phyloP scores from a whole-genome alignment of 148 eudicot genomes.

The Diospyros kaki region DNA sequence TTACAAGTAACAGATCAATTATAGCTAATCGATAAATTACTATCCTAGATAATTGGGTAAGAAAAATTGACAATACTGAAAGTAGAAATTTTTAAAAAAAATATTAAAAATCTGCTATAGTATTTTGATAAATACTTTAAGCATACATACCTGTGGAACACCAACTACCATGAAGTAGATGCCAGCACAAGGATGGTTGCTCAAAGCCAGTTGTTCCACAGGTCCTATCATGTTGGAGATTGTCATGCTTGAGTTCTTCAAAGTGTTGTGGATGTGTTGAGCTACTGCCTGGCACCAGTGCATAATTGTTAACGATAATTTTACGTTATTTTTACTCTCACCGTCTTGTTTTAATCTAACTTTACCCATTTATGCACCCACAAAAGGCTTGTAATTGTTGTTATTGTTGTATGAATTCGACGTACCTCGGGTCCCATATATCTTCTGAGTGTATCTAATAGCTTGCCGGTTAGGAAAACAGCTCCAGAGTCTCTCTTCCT shows the following conservation, averaged over 20 bases:
- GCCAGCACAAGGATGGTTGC: constrained; percentile 48
- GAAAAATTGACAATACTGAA: no score
- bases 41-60: no score
- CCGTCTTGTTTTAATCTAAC: no score
- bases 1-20: no score
- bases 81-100: no score
- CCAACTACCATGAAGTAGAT: constrained; percentile 58
- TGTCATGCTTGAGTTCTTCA: constrained; percentile 55
- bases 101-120: no score
- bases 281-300: constrained; percentile 34
- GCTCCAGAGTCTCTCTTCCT: constrained; percentile 62
- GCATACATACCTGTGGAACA: constrained; percentile 46
- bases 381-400: no score
- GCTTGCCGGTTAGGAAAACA: constrained; percentile 65
- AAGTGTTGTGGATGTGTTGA: constrained; percentile 35
- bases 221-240: constrained; percentile 65
- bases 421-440: constrained; percentile 76
- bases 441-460: constrained; percentile 48
- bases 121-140: no score
- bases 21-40: no score
- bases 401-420: neutral
- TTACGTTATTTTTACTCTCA: no score
- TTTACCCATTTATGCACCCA: no score
- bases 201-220: constrained; percentile 43
- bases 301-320: no score